These are phyloP conservation scores for Solanum aculeatissimum DNA, from an alignment of 305 asterid genomes.

Conservation along the genomic window DNA sequence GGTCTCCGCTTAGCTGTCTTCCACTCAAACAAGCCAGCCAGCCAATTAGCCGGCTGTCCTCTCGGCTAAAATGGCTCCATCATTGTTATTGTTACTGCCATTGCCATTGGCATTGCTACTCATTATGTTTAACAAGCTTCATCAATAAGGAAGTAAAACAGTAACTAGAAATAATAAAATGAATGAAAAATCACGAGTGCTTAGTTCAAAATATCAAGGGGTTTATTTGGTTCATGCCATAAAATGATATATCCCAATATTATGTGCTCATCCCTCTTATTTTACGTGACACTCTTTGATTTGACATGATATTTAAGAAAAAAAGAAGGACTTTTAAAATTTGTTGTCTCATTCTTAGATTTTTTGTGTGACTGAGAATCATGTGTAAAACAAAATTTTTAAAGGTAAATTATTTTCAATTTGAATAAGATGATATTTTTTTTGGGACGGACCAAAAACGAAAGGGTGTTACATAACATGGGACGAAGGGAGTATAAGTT, in stretches of 20 bases:
- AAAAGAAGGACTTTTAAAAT: no score
- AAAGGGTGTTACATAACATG: no score
- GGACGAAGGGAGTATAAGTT: no score
- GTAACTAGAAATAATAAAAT: neutral
- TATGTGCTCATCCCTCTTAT: no score
- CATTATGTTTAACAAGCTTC: neutral
- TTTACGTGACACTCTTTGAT: no score
- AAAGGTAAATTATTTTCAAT: no score
- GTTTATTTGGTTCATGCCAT: neutral
- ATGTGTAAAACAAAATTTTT: no score
- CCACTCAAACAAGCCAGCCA: neutral
- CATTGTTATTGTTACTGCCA: neutral
- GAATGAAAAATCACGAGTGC: neutral
- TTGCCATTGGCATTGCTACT: neutral
- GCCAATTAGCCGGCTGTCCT: neutral
- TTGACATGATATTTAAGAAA: no score
- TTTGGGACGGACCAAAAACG: no score
- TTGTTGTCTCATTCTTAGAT: no score
- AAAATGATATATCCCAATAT: neutral
- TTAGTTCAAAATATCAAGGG: neutral
- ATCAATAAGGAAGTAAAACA: neutral
- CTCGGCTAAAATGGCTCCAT: neutral
- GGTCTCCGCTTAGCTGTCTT: conserved; percentile 26
- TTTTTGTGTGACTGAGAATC: no score
- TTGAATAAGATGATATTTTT: no score